These are phyloP conservation scores for Collybia sordida DNA, from an alignment of 768 basidiomycete species.

Conservation along the genomic window DNA sequence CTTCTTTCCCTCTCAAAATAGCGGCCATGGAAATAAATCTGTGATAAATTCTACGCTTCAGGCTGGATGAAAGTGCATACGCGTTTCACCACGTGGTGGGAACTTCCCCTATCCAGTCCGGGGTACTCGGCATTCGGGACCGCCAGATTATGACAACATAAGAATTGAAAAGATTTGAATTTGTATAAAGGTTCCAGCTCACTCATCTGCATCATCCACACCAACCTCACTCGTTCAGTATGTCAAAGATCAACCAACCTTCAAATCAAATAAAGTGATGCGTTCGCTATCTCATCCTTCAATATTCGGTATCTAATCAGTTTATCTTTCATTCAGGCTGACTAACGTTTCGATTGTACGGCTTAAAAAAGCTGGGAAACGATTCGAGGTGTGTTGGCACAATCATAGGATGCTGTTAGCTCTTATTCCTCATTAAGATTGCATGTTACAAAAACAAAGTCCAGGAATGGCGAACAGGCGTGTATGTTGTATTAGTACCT, in stretches of 20 bases:
- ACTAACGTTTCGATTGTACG: conserved; percentile 98
- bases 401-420: background rate
- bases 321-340: conserved; percentile 55
- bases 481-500: conserved; percentile 47
- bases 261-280: conserved; percentile 86
- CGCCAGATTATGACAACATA: too few species aligned
- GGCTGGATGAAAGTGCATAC: too few species aligned
- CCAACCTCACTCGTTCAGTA: conserved; percentile 17
- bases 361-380: conserved; percentile 94
- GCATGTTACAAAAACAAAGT: conserved; percentile 99
- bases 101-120: too few species aligned
- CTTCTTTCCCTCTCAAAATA: too few species aligned
- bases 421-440: conserved; percentile 46
- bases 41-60: too few species aligned
- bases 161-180: conserved; percentile 1
- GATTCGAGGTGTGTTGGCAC: conserved; percentile 76
- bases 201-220: conserved; percentile 6
- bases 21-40: too few species aligned
- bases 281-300: background rate
- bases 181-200: background rate
- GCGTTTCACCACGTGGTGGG: too few species aligned
- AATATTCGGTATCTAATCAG: conserved; percentile 3
- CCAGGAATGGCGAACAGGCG: conserved; percentile 91
- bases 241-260: conserved; percentile 73
- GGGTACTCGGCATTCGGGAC: too few species aligned